Conservation (phyloP, 148 eudicot genomes). For the Dianthus caryophyllus region DNA sequence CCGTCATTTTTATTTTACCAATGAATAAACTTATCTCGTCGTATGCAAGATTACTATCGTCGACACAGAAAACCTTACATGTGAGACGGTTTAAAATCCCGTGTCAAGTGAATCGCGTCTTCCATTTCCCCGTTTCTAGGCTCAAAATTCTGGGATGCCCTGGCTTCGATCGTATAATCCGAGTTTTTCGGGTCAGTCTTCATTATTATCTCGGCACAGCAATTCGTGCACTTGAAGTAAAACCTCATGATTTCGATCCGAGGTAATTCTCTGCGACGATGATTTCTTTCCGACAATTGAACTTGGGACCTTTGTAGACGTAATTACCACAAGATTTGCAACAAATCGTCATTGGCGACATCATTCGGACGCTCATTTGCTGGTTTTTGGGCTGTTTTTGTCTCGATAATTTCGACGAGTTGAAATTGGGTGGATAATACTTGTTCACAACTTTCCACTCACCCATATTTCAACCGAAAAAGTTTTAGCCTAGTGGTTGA, state of each 20-base stretch:
- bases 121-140: too few species aligned
- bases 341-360: constrained; percentile 89
- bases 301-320: constrained; percentile 82
- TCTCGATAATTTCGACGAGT: constrained; percentile 80
- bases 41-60: too few species aligned
- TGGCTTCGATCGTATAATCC: too few species aligned
- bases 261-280: constrained; percentile 76
- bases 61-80: too few species aligned
- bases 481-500: too few species aligned
- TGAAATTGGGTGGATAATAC: constrained; percentile 90
- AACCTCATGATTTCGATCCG: constrained; percentile 90
- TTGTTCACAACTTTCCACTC: constrained; percentile 83
- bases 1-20: too few species aligned
- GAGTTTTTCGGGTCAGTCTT: constrained; percentile 94
- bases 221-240: constrained; percentile 83
- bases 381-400: constrained; percentile 66
- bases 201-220: constrained; percentile 75
- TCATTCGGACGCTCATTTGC: constrained; percentile 80
- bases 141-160: too few species aligned
- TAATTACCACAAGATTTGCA: constrained; percentile 82
- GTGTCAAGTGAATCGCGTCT: too few species aligned
- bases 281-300: constrained; percentile 73
- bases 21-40: too few species aligned
- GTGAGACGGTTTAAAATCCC: too few species aligned
- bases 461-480: constrained; percentile 80